Evolutionary conservation across 2,329 filamentous ascomycete species (phyloP).

Genomic region (Monilinia polystroma): DNA sequence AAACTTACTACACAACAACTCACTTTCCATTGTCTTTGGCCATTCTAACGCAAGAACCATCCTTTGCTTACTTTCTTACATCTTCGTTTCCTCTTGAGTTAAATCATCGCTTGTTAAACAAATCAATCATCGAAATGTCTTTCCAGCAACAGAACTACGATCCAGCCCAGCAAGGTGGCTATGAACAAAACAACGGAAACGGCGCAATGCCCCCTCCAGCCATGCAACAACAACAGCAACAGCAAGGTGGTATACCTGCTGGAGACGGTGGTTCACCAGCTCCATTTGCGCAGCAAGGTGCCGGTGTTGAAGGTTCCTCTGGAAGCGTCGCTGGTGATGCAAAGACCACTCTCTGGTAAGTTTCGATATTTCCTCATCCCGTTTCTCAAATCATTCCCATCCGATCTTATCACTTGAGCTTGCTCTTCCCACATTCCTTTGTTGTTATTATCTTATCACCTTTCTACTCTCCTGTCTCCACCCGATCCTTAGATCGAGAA

Average conservation of each 20-base stretch:
- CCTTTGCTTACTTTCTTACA: conserved; percentile 9
- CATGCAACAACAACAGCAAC: conserved; percentile 49
- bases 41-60: background rate
- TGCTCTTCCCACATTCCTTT: conserved; percentile 29
- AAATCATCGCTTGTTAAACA: background rate
- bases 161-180: conserved; percentile 58
- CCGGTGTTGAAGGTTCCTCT: conserved; percentile 37
- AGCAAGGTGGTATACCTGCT: conserved; percentile 38
- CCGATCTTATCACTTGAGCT: conserved; percentile 39
- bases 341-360: conserved; percentile 57
- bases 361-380: conserved; percentile 15
- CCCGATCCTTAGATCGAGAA: conserved; percentile 1
- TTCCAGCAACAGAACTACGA: conserved; percentile 46
- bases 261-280: conserved; percentile 60
- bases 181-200: conserved; percentile 46
- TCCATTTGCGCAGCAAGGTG: conserved; percentile 47
- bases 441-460: too few species aligned
- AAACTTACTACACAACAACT: conserved; percentile 16
- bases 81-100: background rate
- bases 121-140: conserved; percentile 8
- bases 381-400: background rate
- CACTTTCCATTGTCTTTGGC: background rate
- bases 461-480: background rate
- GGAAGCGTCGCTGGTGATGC: conserved; percentile 48
- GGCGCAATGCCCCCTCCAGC: conserved; percentile 46